Base-by-base conservation (phyloP, 148 eudicot species). In the Heliosperma pusillum region DNA sequence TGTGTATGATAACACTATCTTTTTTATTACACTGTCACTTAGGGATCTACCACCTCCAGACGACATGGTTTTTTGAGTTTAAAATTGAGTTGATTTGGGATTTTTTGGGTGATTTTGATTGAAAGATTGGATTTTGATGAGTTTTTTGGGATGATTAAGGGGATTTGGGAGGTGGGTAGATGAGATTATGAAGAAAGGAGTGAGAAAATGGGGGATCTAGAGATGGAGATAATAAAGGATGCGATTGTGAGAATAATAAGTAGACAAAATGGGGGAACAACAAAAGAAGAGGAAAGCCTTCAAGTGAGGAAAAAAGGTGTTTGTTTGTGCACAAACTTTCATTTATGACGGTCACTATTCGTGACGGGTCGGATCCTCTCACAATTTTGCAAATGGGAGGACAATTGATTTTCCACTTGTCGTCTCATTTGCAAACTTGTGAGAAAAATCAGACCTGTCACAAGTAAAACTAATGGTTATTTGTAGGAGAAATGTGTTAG, bases 1-100 rank as follows among this genome's bases (percentile, higher is more conserved):
- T 5, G 89, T 80, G 83, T 90, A 90, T 5, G 91, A 88, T 4
- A 90, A 75, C 7, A 86, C 67, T 22, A 90, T 85, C 73, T 88
- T 88, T 74, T 85, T 86, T 26, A 90, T 61, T 33, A 90, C 86
- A 11, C 88, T 84, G 61, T 86, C 90, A 80, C 87, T 85, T 13
- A 88, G 59, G 1, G 86, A 80, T 65, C 85, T 86, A 20, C 85
- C 87, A n/a, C 73, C 70, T 7, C 66, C 69, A 10, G 69, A 45
- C 0, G 83, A 80, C 80, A 76, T 76, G 42, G 11, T 77, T 22
- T 27, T 60, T 29, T 69, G 30, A 26, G 6, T 29, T 29, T 1
- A 29, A 29, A 29, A 29, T 29, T 29, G 42, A 36, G 7, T 66
- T 29, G 33, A 13, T 20, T 40, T 12, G 7, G 55, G 55, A 16